Evolutionary conservation across 2,329 filamentous ascomycete genomes (phyloP), one percentile per base, ranked within the genome.

Genomic region (Microcyclosporella mali): DNA sequence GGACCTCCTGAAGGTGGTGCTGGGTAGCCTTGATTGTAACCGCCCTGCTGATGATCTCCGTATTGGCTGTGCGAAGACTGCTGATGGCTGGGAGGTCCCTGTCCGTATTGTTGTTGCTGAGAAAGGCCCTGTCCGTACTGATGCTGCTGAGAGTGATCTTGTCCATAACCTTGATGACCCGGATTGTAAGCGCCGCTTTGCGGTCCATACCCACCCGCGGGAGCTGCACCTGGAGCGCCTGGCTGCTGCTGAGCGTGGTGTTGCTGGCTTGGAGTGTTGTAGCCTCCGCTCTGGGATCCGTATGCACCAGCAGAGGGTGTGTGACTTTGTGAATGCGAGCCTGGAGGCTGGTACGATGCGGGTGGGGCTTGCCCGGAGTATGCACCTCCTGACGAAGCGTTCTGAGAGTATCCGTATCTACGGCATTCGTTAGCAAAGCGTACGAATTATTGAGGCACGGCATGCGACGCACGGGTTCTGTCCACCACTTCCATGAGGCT

Each of bases 351-450:
- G 45, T 67, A 67, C 6, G 59, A 56, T 10, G 56, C 45, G 14
- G 64, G 55, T 10, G 65, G 65, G 28, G 62, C 63, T 18, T 58
- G 52, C 17, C 64, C 65, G 17, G 53, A 56, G 45, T 67, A 67
- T 36, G 61, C 60, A 17, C 61, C 60, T 12, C 52, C 49, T 25
- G 52, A 52, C 11, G 49, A 50, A 12, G 49, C 51, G 31, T 56
- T 61, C 31, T 57, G 58, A 11, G 61, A 61, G 46, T 67, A 67
- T 14, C 64, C 65, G 42, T 66, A 66, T 25, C 21, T 25, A 9
- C 6, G 9, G 4, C 21, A 4, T 6, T 9, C 9, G 21, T 25
- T 9, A 25, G 21, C 9, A 25, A 25, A 6, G 21, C 21, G 4
- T 25, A 6, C 9, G 6, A 25, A 25, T 6, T 25, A 4, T 25